Evolutionary conservation across 2,329 filamentous ascomycete genomes (phyloP), one percentile per base, ranked within the genome.

Genomic region (Salinomyces thailandicus): DNA sequence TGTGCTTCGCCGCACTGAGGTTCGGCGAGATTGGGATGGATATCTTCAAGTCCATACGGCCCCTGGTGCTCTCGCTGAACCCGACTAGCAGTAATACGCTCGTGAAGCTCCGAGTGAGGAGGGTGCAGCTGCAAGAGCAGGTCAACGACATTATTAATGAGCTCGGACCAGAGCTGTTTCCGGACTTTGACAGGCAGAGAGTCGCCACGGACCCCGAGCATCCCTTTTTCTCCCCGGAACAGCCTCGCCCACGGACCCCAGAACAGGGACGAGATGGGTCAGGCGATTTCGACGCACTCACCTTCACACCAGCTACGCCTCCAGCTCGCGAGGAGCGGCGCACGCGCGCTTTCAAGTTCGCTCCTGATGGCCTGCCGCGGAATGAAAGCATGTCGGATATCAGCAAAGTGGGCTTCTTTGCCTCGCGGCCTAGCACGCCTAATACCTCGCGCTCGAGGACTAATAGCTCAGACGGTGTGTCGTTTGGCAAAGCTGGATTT

Each of bases 21-120:
- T 93, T 96, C 48, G 91, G 91, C 31, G 91, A 98, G 63, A 81
- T 93, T n/a, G 91, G 89, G 35, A 95, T 98, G 86, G 91, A 98
- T 56, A 95, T 98, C 38, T 68, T 91, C 65, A 98, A 96, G 63
- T 96, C 89, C 0, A 72, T 98, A 12, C 77, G 85, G 7, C 91
- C 91, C 5, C 73, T 98, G 7, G 68, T 93, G 31, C 70, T 95
- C 20, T 91, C 84, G 46, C 72, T 96, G 52, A 81, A 82, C 51
- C 91, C 91, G 1, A 77, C 78, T 4, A 89, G 84, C 1, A 81
- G 78, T 58, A 93, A 87, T 63, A 85, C 81, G 39, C 75, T 98
- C 33, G 75, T 84, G 44, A 81, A 80, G 50, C 73, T 98, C 34
- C 78, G 85, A 39, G 65, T 74, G 47, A 71, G 75, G 43, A 77